A percentile compares a stretch with the other conserved stretches of the same genome.
phyloP scores from a whole-genome alignment of 2,329 filamentous ascomycete species.

The Chalaropsis thielavioides region DNA sequence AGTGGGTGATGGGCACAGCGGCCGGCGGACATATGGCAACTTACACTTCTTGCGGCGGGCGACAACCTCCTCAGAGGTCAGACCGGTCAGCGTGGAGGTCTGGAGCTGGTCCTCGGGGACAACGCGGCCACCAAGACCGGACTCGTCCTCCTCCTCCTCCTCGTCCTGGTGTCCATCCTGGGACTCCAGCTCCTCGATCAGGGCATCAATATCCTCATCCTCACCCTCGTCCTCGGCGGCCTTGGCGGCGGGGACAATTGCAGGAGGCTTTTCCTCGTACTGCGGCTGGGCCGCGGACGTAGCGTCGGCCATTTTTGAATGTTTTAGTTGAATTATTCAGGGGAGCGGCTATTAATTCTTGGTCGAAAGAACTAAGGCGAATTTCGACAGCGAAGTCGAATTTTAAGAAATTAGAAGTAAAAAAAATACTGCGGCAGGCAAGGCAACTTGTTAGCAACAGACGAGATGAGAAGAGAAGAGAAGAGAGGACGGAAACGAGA shows the following conservation, averaged over 20 bases:
- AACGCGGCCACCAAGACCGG: slow-evolving; percentile 38
- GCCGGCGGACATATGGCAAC: slow-evolving; percentile 24
- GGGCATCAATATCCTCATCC: slow-evolving; percentile 68
- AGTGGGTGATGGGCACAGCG: neutral
- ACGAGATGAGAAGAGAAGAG: neutral
- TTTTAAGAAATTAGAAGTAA: slow-evolving; percentile 19
- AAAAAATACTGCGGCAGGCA: neutral
- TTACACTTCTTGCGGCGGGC: slow-evolving; percentile 47
- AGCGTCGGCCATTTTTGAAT: slow-evolving; percentile 39
- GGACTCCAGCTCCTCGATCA: slow-evolving; percentile 78
- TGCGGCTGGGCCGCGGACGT: slow-evolving; percentile 41
- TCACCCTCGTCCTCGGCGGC: slow-evolving; percentile 48
- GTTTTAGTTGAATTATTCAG: slow-evolving; percentile 19
- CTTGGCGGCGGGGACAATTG: slow-evolving; percentile 23
- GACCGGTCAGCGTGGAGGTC: slow-evolving; percentile 54
- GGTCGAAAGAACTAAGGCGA: slow-evolving; percentile 19
- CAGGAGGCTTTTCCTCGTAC: slow-evolving; percentile 43
- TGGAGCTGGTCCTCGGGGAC: slow-evolving; percentile 63
- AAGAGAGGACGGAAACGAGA: neutral
- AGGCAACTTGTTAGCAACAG: neutral
- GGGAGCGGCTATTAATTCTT: slow-evolving; percentile 13
- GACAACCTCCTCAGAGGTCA: slow-evolving; percentile 56
- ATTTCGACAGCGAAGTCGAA: slow-evolving; percentile 17
- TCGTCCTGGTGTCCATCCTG: slow-evolving; percentile 55
- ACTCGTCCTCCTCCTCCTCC: slow-evolving; percentile 43